Base-by-base conservation (phyloP, 768 basidiomycete species). In the Trametes villosa region DNA sequence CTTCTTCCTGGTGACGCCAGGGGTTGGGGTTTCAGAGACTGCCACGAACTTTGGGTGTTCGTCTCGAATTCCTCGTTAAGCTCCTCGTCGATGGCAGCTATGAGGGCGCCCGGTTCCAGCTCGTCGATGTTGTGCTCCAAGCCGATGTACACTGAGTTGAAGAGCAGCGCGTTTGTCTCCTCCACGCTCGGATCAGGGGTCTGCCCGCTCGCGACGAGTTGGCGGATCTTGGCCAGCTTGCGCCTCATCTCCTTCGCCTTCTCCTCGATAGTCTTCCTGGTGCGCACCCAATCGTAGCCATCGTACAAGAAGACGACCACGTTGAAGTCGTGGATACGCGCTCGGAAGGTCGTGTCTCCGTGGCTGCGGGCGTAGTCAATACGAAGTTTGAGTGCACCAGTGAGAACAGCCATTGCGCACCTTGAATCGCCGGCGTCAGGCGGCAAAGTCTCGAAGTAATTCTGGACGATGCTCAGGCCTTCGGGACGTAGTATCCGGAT, bases 71-170 rank as follows among this genome's bases (percentile, higher is more conserved):
- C 88, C 18, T 92, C 88, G 59, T 85, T 85, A 38, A 98, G 79
- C 71, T 98, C 91, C 50, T 95, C 87, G 66, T 98, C 93, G 59
- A 98, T 97, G 1, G 95, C 96, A 8, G 92, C 94, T 36, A 97
- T 84, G 44, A 96, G 78, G 2, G 85, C 86, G 11, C 81, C 84
- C 3, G 88, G 84, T 67, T 96, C 94, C 65, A 90, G 77, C 27
- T 85, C 83, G 49, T 90, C 88, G 15, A 85, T 73, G 54, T 92
- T 88, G 63, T 88, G 84, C 30, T 91, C 86, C n/a, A 98, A 78
- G 29, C 96, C 96, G 57, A 98, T 89, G 67, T 95, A 92, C 36
- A 97, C 85, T 0, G 96, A 98, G 70, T 98, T 97, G 81, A 96
- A 97, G 22, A 98, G 81, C 6, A 91, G 79, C 2, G 91, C 77